Percentiles rank a stretch among this genome's conserved stretches.
phyloP scores from a whole-genome alignment of 2,329 filamentous ascomycete species.

The Zalaria sp. region DNA sequence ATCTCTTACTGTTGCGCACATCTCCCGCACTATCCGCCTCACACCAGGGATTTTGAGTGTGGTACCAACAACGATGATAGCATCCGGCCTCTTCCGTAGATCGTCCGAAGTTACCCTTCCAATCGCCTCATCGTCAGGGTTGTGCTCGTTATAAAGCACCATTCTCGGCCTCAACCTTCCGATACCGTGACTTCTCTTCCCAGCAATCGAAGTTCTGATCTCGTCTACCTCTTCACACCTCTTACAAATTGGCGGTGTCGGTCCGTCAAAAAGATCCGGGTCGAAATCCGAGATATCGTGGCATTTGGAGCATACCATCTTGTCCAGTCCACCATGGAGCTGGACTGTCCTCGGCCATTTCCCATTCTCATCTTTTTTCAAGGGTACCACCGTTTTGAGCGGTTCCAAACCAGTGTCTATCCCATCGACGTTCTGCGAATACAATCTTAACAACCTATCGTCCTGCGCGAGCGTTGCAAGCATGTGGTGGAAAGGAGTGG shows the following conservation, averaged over 20 bases:
- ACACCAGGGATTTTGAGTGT: constrained; percentile 92
- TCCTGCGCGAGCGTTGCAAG: constrained; percentile 80
- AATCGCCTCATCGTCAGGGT: constrained; percentile 92
- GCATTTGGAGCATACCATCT: constrained; percentile 97
- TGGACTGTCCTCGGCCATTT: constrained; percentile 92
- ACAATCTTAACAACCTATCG: constrained; percentile 74
- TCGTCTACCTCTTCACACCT: constrained; percentile 62
- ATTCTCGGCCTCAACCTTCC: constrained; percentile 82
- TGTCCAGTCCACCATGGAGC: constrained; percentile 81
- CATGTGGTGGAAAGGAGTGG: constrained; percentile 86
- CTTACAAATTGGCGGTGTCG: constrained; percentile 66
- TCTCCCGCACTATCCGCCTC: constrained; percentile 73
- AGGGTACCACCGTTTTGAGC: constrained; percentile 64
- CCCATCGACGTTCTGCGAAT: constrained; percentile 94
- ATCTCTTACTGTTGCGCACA: constrained; percentile 75
- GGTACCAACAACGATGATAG: constrained; percentile 87
- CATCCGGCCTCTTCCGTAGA: constrained; percentile 72
- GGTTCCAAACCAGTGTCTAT: constrained; percentile 77
- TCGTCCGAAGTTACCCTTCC: constrained; percentile 81
- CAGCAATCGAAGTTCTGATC: constrained; percentile 59
- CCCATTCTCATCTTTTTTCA: constrained; percentile 54
- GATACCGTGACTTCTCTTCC: constrained; percentile 86
- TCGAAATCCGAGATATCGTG: constrained; percentile 63
- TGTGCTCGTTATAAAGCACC: constrained; percentile 93
- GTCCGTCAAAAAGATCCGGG: constrained; percentile 65